A percentile compares a stretch with the other conserved stretches of the same genome.
Evolutionary conservation across 106 monocot species (phyloP).

Genomic region (Dioscorea zingiberensis): DNA sequence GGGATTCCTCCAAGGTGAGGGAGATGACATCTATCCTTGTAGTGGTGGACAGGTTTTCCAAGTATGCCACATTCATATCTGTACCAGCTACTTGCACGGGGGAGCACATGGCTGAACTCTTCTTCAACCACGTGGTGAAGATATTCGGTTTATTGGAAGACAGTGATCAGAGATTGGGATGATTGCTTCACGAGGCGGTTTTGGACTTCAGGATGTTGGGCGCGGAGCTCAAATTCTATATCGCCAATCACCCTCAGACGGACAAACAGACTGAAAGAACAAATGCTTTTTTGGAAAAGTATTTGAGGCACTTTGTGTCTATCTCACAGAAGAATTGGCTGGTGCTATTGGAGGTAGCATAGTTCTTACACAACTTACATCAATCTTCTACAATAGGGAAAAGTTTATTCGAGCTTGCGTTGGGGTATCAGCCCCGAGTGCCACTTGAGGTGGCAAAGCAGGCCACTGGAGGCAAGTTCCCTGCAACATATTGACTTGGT

Average conservation of each 20-base stretch:
- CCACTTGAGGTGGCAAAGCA: background rate
- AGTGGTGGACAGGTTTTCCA: background rate
- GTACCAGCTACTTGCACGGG: background rate
- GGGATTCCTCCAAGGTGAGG: background rate
- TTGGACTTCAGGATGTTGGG: background rate
- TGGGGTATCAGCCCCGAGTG: background rate
- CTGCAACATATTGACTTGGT: no score
- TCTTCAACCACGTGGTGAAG: background rate
- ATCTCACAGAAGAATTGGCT: background rate
- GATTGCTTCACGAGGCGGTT: background rate
- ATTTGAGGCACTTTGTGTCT: background rate
- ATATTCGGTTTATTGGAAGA: background rate
- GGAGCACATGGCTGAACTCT: background rate
- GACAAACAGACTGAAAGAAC: background rate
- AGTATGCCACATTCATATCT: background rate
- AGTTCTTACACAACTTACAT: constrained; percentile 1
- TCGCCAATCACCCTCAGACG: constrained; percentile 1
- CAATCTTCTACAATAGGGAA: background rate
- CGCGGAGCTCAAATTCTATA: background rate
- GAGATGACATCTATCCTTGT: background rate
- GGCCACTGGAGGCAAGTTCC: no score
- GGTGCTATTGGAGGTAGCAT: background rate
- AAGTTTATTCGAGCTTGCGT: constrained; percentile 2
- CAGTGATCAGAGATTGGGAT: background rate
- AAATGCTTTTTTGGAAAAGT: constrained; percentile 5